Conservation (phyloP, 2,329 filamentous ascomycete species). For the Byssochlamys sp. region DNA sequence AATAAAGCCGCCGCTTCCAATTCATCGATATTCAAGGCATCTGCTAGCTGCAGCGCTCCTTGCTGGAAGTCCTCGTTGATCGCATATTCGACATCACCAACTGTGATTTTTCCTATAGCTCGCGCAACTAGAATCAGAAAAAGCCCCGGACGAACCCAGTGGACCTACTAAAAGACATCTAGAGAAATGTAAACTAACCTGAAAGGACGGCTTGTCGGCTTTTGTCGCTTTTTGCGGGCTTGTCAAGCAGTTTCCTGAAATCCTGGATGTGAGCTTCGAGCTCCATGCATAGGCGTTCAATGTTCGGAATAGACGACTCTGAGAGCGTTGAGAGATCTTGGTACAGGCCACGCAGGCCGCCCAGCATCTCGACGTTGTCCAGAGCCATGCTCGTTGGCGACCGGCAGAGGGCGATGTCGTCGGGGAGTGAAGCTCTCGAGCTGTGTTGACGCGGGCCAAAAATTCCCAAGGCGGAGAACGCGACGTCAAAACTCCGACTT, state of each 20-base stretch:
- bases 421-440: constrained; percentile 17
- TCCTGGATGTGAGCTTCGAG: constrained; percentile 58
- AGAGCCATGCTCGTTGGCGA: constrained; percentile 38
- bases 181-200: constrained; percentile 41
- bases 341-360: constrained; percentile 73
- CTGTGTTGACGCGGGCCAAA: constrained; percentile 21
- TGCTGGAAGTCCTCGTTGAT: constrained; percentile 85
- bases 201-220: constrained; percentile 63
- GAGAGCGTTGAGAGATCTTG: constrained; percentile 70
- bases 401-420: constrained; percentile 7
- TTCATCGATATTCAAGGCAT: constrained; percentile 85
- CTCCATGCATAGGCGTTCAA: constrained; percentile 57
- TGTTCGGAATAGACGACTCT: constrained; percentile 58
- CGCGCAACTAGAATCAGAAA: constrained; percentile 3
- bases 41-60: constrained; percentile 67
- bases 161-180: background rate
- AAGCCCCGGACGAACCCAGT: background rate
- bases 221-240: constrained; percentile 61
- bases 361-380: constrained; percentile 64
- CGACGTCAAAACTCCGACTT: constrained; percentile 26
- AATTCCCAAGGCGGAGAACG: constrained; percentile 25
- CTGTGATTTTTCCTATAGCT: constrained; percentile 58
- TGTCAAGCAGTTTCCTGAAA: constrained; percentile 64
- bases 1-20: constrained; percentile 69
- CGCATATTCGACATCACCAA: constrained; percentile 64